These are phyloP conservation scores for Cutaneotrichosporon sp. DNA, from an alignment of 1,284 basidiomycete species.

Conservation along the genomic window DNA sequence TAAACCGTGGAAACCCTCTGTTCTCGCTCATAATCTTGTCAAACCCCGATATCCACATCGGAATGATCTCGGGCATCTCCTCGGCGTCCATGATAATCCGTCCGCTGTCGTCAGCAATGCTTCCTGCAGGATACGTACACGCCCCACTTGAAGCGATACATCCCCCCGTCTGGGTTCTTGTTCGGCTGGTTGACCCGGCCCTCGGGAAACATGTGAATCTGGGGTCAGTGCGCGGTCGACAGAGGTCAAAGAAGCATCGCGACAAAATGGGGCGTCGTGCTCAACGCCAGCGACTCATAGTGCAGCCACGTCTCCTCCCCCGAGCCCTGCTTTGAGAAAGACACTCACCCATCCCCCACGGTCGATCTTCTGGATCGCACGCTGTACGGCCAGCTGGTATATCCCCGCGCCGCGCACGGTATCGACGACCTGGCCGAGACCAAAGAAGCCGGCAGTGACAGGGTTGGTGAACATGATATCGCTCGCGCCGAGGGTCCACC, in stretches of 20 bases:
- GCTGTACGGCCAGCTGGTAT: conserved; percentile 79
- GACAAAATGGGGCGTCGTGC: too few species aligned
- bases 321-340: too few species aligned
- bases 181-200: conserved; percentile 79
- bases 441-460: conserved; percentile 76
- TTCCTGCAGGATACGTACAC: conserved; percentile 65
- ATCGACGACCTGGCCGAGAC: conserved; percentile 85
- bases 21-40: conserved; percentile 84
- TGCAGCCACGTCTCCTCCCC: not conserved
- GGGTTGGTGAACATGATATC: conserved; percentile 96
- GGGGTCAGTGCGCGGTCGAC: not conserved
- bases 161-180: conserved; percentile 53
- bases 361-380: conserved; percentile 71
- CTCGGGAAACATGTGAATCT: conserved; percentile 93
- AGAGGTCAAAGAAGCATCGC: too few species aligned
- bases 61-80: conserved; percentile 73
- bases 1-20: conserved; percentile 49
- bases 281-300: not conserved
- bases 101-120: conserved; percentile 54
- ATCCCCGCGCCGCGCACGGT: conserved; percentile 86
- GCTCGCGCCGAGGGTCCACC: conserved; percentile 54
- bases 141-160: conserved; percentile 94
- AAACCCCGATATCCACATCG: conserved; percentile 90
- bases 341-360: conserved; percentile 75
- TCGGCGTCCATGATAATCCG: conserved; percentile 75